A percentile compares a stretch with the other conserved stretches of the same genome.
These are phyloP conservation scores for Pseudognaphalium luteoalbum DNA, from an alignment of 129 eudicot species.

Conservation along the genomic window DNA sequence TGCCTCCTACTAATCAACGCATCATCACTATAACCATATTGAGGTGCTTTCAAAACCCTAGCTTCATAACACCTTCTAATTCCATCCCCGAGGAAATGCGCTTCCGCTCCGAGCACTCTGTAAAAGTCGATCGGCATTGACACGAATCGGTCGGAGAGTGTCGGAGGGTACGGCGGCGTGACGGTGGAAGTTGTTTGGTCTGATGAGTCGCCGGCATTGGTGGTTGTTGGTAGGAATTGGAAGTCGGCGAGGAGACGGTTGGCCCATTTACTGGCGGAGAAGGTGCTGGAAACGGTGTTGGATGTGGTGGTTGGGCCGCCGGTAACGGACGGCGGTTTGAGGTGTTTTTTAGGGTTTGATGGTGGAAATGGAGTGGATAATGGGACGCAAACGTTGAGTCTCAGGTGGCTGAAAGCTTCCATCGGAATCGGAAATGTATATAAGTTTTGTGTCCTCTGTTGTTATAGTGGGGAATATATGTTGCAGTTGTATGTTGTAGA, in stretches of 20 bases:
- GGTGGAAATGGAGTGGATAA: slow-evolving; percentile 41
- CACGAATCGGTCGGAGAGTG: slow-evolving; percentile 64
- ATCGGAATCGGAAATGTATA: slow-evolving; percentile 36
- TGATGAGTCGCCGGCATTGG: slow-evolving; percentile 24
- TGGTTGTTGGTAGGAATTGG: slow-evolving; percentile 77
- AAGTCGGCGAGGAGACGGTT: slow-evolving; percentile 91
- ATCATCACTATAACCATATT: slow-evolving; percentile 85
- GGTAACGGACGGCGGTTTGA: slow-evolving; percentile 40
- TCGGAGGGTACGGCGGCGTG: slow-evolving; percentile 51
- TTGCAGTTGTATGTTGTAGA: no score
- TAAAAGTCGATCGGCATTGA: slow-evolving; percentile 82
- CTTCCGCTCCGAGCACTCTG: slow-evolving; percentile 69
- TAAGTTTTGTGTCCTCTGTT: not conserved
- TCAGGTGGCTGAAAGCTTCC: slow-evolving; percentile 53
- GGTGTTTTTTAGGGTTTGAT: slow-evolving; percentile 38
- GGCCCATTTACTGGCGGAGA: slow-evolving; percentile 92
- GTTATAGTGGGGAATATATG: no score
- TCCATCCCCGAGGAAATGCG: slow-evolving; percentile 85
- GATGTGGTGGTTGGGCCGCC: slow-evolving; percentile 35
- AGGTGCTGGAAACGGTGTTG: slow-evolving; percentile 26
- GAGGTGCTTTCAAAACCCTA: slow-evolving; percentile 81
- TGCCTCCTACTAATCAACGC: slow-evolving; percentile 73
- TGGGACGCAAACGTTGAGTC: slow-evolving; percentile 44
- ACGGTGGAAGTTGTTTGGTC: slow-evolving; percentile 26
- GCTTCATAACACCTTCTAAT: slow-evolving; percentile 71